Percentiles rank a stretch among this genome's conserved stretches.
Conservation (phyloP, 2,329 filamentous ascomycete genomes). For the Ceratocystis cubensis region DNA sequence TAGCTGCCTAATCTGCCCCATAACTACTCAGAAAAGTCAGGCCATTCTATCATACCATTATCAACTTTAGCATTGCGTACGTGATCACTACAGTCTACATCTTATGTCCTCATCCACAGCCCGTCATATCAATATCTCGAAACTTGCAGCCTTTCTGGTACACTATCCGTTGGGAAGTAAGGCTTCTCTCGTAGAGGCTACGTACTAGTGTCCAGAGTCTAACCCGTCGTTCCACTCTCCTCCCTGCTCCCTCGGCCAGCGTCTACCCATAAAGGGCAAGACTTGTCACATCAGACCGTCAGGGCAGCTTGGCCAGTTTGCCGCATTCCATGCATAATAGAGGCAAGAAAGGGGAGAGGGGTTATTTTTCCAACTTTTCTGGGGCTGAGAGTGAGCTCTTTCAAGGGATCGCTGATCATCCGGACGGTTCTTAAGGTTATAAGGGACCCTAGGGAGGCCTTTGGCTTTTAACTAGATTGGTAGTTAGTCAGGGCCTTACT, state of each 20-base stretch:
- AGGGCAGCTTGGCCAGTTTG: background rate
- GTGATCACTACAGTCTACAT: background rate
- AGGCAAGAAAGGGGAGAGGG: background rate
- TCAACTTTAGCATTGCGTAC: background rate
- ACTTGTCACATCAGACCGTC: background rate
- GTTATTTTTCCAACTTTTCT: background rate
- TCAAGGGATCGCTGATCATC: background rate
- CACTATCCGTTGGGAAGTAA: no score
- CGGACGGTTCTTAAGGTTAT: background rate
- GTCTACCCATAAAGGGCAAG: background rate
- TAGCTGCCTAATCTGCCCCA: background rate
- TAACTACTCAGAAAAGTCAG: background rate
- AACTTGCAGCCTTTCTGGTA: background rate
- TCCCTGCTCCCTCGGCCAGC: background rate
- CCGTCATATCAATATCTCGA: background rate
- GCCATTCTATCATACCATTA: background rate
- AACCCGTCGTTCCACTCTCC: background rate
- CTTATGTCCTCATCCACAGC: background rate
- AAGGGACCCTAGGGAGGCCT: background rate
- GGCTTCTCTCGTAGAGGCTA: background rate
- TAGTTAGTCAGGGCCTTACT: slow-evolving; percentile 2
- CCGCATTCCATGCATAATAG: background rate
- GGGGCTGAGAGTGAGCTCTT: background rate
- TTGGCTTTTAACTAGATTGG: background rate
- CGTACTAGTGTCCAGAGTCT: background rate